Base-by-base conservation (phyloP, 192 early-diverging fungal species). In the Podila clonocystis region DNA sequence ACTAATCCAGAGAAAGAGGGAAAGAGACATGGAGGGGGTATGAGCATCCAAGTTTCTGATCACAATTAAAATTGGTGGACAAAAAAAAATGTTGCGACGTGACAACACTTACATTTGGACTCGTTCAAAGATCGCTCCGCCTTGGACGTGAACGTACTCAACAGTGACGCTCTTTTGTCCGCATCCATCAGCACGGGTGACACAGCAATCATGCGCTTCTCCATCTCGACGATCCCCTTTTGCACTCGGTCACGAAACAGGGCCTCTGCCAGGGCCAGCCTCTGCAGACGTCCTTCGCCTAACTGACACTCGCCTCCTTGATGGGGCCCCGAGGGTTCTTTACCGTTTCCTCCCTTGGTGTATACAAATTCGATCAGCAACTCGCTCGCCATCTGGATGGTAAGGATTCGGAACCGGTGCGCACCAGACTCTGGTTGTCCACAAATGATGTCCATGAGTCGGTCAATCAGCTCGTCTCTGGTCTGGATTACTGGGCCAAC, bases 301-400 rank as follows among this genome's bases (percentile, higher is more conserved):
- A 76, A 57, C 5, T 69, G 71, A 63, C 33, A 70, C 41, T 75
- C 30, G 69, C 64, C 29, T 59, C 60, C 65, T 63, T 45, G 62
- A 15, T 62, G 55, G 19, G 28, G 20, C 7, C 58, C 67, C 33
- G 45, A 58, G 26, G 58, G 49, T 4, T 68, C 67, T 58, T 61
- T 20, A 41, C 38, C 65, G 48, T 4, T 5, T 20, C 69, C 74
- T n/a, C 77, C 77, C 30, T 79, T 75, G 31, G 73, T 73, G 59
- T 75, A 72, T 8, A 84, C 74, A 72, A 84, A 71, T 20, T 84
- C 83, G 22, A 84, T 65, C 59, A 84, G 58, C 11, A 84, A 60
- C 38, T 84, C 83, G 9, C 67, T 38, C 9, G 83, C 83, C 77
- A 84, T 76, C 50, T 84, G 74, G 52, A 75, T 74, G 5, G 74